Base-by-base conservation (phyloP, 495 filamentous ascomycete genomes). In the Trichocladium uniseriatum region DNA sequence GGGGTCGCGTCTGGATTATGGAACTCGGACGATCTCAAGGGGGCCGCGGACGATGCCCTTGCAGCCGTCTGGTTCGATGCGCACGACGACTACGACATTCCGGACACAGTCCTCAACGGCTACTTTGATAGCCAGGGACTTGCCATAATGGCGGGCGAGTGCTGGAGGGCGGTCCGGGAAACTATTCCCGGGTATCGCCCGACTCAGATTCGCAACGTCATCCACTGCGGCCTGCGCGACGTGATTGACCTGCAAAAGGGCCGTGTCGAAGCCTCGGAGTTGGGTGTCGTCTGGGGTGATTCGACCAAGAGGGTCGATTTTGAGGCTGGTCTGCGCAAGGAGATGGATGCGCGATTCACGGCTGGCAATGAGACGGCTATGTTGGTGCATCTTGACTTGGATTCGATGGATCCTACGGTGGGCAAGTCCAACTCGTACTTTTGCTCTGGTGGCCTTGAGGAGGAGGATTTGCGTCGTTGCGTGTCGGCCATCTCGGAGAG, bases 81-180 rank as follows among this genome's bases (percentile, higher is more conserved):
- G 5, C 51, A 53, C 16, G 51, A 53, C 19, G 51, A 53, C 18
- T 53, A 53, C 29, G 43, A 53, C 31, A 11, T 48, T 14, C 51
- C 51, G 0, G 51, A 53, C 20, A 43, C 44, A 11, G 29, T 53
- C 6, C 15, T 48, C 1, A 53, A 38, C 14, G 51, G 51, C 1
- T 53, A 53, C 13, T 53, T 53, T 32, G 51, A 53, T 18, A 48
- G 51, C 22, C 51, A 53, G 36, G 51, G 51, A 2, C 48, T 53
- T 5, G 51, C 51, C 6, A 53, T 53, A 38, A 48, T 53, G 43
- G 51, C 43, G 10, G 51, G 51, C 9, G 51, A 53, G 44, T 47
- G 51, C 24, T 53, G 51, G 51, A 43, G 28, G 44, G 44, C 43
- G 15, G 14, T 53, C 29, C 3, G 48, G 38, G 21, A 6, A 2